These are phyloP conservation scores for Hebeloma cylindrosporum DNA, from an alignment of 768 basidiomycete genomes.

Conservation along the genomic window DNA sequence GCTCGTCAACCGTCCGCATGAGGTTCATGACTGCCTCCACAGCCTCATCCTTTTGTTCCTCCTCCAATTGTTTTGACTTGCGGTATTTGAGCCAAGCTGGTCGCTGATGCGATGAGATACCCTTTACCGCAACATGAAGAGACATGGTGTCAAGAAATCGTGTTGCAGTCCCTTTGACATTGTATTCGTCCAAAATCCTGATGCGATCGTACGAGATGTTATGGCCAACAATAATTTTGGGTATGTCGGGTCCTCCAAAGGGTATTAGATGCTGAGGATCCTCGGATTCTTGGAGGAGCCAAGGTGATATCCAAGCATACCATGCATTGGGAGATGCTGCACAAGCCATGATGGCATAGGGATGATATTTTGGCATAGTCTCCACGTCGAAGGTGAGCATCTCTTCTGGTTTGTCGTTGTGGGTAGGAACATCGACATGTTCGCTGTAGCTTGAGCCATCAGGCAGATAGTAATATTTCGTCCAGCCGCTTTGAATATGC, in stretches of 20 bases:
- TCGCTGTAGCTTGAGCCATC: constrained; percentile 82
- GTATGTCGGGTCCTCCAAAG: constrained; percentile 51
- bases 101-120: constrained; percentile 92
- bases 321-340: constrained; percentile 82
- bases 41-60: constrained; percentile 61
- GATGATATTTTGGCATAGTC: constrained; percentile 80
- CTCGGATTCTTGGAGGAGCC: constrained; percentile 67
- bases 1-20: constrained; percentile 43
- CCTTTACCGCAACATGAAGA: constrained; percentile 89
- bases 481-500: constrained; percentile 79
- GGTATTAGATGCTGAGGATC: constrained; percentile 72
- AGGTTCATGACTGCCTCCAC: constrained; percentile 53
- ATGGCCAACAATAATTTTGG: constrained; percentile 84
- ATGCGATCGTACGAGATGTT: constrained; percentile 94
- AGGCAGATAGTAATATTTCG: constrained; percentile 66
- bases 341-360: constrained; percentile 85
- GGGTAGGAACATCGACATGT: constrained; percentile 64
- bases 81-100: constrained; percentile 89
- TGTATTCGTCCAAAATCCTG: constrained; percentile 82
- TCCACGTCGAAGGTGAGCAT: constrained; percentile 93
- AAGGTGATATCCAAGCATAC: constrained; percentile 97
- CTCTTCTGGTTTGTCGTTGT: constrained; percentile 62
- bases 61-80: constrained; percentile 61
- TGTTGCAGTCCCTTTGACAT: constrained; percentile 59
- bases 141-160: constrained; percentile 95